Percentiles rank a stretch among this genome's conserved stretches.
Evolutionary conservation across 2,329 filamentous ascomycete species (phyloP).

Genomic region (Ascosphaera acerosa): DNA sequence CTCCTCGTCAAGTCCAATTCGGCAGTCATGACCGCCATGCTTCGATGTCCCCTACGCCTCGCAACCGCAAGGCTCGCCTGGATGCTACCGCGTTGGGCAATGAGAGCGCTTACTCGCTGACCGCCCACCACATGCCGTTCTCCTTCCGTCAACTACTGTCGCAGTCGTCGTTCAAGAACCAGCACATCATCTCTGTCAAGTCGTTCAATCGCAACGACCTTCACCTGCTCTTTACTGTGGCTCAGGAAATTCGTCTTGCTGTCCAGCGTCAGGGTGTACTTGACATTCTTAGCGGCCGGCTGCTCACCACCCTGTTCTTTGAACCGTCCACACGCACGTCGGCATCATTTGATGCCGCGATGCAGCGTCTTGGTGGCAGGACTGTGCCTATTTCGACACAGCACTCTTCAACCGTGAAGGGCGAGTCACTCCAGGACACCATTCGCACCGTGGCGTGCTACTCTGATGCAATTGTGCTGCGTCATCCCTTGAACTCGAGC

Average conservation of each 20-base stretch:
- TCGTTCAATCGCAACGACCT: conserved; percentile 73
- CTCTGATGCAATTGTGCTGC: conserved; percentile 81
- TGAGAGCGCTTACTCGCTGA: conserved; percentile 11
- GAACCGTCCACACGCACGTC: conserved; percentile 93
- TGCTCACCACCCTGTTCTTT: conserved; percentile 87
- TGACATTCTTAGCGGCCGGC: conserved; percentile 58
- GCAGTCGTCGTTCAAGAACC: conserved; percentile 64
- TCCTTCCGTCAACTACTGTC: conserved; percentile 46
- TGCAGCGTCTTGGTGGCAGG: conserved; percentile 87
- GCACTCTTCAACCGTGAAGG: conserved; percentile 78
- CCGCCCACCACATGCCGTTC: conserved; percentile 23
- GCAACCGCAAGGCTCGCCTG: conserved; percentile 11
- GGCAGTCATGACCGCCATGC: conserved; percentile 14
- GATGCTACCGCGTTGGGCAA: conserved; percentile 4
- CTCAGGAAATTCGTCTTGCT: conserved; percentile 89
- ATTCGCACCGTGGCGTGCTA: conserved; percentile 87
- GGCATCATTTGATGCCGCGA: conserved; percentile 86
- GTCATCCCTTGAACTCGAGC: conserved; percentile 63
- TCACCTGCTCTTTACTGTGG: conserved; percentile 83
- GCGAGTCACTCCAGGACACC: conserved; percentile 79
- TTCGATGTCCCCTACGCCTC: conserved; percentile 15
- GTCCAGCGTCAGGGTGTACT: conserved; percentile 82
- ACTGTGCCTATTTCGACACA: conserved; percentile 60
- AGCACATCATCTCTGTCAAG: conserved; percentile 75
- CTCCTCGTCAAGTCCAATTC: conserved; percentile 12